Base-by-base conservation (phyloP, 495 filamentous ascomycete species). In the Aspergillus bridgeri region DNA sequence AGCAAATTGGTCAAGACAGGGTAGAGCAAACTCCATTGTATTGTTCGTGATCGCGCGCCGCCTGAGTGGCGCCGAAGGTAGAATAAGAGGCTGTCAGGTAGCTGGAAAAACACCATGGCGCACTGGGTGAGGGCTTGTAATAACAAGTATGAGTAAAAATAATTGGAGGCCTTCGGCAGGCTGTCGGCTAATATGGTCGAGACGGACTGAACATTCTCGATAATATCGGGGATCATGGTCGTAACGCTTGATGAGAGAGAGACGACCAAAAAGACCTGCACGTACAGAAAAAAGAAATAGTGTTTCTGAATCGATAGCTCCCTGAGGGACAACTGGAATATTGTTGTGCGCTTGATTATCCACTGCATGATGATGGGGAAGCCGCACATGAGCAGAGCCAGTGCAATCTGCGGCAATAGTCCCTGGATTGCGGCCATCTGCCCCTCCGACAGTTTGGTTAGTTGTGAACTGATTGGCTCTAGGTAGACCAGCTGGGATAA, bases 141-240 rank as follows among this genome's bases (percentile, higher is more conserved):
- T 55, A 90, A 80, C 77, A 92, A 83, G 70, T 93, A 93, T 8
- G 85, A 85, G 71, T 90, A 90, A 74, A 92, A 92, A 67, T 91
- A 92, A 68, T 91, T 89, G 51, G 83, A 79, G 1, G 87, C 83
- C 65, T 85, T 86, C n/a, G 89, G 89, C 20, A 93, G 69, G 57
- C 86, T 88, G 23, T 72, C 64, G 3, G 87, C 88, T 38, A 93
- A 68, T 13, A 85, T 72, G 21, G 77, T 63, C 2, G 86, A 78
- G 21, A 60, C 46, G 3, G 47, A 60, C 11, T 54, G 38, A 2
- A 54, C 49, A 49, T 51, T 47, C 19, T 63, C 25, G 19, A 60
- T 5, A 17, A 67, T 38, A 6, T 59, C 25, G 5, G 33, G 33
- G 29, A 62, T 50, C 23, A 84, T 79, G n/a, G 67, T 66, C 33